Evolutionary conservation across 2,329 filamentous ascomycete genomes (phyloP).

Genomic region (Neonectria neomacrospora): DNA sequence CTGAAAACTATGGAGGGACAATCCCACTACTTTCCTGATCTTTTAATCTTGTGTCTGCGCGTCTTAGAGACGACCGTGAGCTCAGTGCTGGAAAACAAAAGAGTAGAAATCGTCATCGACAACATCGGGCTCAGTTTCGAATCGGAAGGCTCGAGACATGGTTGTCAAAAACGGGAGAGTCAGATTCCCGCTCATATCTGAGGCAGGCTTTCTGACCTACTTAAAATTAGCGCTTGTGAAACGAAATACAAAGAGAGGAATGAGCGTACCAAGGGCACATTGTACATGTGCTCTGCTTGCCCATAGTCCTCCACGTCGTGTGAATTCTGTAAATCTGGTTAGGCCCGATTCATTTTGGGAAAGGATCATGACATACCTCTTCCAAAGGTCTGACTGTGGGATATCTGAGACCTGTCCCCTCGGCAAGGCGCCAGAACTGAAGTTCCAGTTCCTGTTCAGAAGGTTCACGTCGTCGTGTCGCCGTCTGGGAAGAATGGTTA

Average conservation of each 20-base stretch:
- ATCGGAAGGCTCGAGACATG: conserved; percentile 22
- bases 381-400: conserved; percentile 4
- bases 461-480: not conserved
- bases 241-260: too few relatives aligned
- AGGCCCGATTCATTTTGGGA: not conserved
- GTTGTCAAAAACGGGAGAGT: conserved; percentile 36
- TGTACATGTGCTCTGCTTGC: conserved; percentile 15
- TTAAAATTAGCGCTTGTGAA: conserved; percentile 7
- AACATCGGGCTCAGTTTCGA: conserved; percentile 21
- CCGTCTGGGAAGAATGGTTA: conserved; percentile 8
- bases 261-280: conserved; percentile 25
- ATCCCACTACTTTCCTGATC: not conserved
- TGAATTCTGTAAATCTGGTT: not conserved
- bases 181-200: conserved; percentile 28
- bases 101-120: conserved; percentile 22
- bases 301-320: not conserved
- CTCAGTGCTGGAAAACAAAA: conserved; percentile 21
- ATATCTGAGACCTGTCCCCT: conserved; percentile 22
- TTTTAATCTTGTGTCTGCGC: not conserved
- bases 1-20: not conserved
- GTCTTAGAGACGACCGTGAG: not conserved
- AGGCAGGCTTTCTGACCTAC: conserved; percentile 31
- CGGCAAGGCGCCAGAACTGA: conserved; percentile 22
- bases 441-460: not conserved
- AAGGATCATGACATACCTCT: conserved; percentile 9